Conservation (phyloP, 306 rosid species). For the Castanea crenata region DNA sequence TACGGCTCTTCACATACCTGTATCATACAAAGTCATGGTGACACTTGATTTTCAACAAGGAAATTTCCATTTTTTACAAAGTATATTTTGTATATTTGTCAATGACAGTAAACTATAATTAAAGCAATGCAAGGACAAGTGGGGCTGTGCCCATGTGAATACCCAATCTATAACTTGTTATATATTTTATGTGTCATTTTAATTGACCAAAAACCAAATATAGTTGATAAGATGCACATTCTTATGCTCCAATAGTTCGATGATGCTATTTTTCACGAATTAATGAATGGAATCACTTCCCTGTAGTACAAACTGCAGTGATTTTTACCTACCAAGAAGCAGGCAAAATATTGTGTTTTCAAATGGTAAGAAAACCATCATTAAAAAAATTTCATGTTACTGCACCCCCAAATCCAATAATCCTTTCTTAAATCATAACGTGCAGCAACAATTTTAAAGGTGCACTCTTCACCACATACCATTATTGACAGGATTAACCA, state of each 20-base stretch:
- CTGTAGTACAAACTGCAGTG: neutral
- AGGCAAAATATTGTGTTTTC: neutral
- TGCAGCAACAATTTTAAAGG: neutral
- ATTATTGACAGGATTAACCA: neutral
- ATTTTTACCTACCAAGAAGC: neutral
- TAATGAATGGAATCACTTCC: neutral
- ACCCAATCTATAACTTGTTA: neutral
- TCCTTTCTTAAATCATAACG: neutral
- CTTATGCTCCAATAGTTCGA: too few relatives aligned
- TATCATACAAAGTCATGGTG: slow-evolving; percentile 5
- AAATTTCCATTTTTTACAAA: neutral
- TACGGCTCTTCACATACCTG: slow-evolving; percentile 96
- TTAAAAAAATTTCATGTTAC: neutral
- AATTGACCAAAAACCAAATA: neutral
- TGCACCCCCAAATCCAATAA: neutral
- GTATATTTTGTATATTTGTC: neutral
- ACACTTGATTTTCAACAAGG: neutral
- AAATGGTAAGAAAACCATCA: neutral
- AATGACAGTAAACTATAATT: neutral
- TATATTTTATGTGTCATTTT: neutral
- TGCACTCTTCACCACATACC: neutral
- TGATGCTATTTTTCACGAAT: neutral
- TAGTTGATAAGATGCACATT: neutral
- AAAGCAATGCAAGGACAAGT: neutral
- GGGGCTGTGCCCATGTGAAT: neutral